Evolutionary conservation across 1,284 basidiomycete genomes (phyloP).

Genomic region (Puccinia polysora): DNA sequence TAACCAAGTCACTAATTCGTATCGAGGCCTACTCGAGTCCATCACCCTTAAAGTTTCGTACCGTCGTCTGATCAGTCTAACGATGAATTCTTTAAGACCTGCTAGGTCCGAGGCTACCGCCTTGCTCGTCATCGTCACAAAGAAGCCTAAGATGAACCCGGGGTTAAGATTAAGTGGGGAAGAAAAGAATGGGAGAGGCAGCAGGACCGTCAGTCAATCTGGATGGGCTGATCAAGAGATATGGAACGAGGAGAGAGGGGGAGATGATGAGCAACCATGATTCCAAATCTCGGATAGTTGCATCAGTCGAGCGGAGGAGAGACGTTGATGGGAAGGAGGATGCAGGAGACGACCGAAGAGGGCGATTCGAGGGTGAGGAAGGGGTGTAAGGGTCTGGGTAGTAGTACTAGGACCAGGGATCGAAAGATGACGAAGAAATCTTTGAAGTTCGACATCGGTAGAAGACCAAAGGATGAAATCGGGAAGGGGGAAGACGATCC

Average conservation of each 20-base stretch:
- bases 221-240: neutral
- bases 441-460: neutral
- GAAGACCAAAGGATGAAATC: conserved; percentile 2
- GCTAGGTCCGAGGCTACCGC: neutral
- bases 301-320: neutral
- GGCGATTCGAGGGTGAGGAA: neutral
- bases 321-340: neutral
- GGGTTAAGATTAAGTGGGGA: neutral
- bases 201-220: neutral
- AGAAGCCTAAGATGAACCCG: conserved; percentile 8
- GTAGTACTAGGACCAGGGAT: no score
- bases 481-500: conserved; percentile 18
- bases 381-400: no score
- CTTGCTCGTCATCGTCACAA: conserved; percentile 14
- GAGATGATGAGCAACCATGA: neutral
- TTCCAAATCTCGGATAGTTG: conserved; percentile 6
- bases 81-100: neutral
- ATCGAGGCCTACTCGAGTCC: no score
- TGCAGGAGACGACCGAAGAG: conserved; percentile 3
- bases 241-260: neutral
- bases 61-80: neutral
- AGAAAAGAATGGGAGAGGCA: neutral
- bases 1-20: conserved; percentile 7
- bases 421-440: conserved; percentile 14
- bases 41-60: conserved; percentile 7